Base-by-base conservation (phyloP, 2,329 filamentous ascomycete species). In the Nemania sp. region DNA sequence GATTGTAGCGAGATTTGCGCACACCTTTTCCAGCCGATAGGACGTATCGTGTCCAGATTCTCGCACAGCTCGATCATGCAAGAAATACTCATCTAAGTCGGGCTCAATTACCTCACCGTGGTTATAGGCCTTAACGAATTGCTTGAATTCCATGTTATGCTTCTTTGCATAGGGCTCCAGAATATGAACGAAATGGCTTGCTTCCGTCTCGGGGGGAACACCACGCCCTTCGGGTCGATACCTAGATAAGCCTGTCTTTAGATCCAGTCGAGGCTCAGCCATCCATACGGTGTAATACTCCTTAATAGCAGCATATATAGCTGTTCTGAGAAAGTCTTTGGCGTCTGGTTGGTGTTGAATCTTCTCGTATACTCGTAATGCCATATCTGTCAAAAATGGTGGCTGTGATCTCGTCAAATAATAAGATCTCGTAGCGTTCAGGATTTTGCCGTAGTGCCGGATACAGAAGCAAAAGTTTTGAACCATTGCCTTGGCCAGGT, bases 401-500 rank as follows among this genome's bases (percentile, higher is more conserved):
- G 96, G 96, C 80, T 99, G 96, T 1, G 96, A 98, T 66, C 96
- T 91, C 71, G 89, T 92, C 18, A 99, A 89, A 78, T 99, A 99
- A 84, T 99, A 99, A 1, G 94, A 94, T 41, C 96, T 89, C 65
- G 96, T 99, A 59, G 96, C 96, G 80, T 99, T 99, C 72, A 98
- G 88, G 68, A 99, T 97, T 84, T 98, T 99, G 76, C 94, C 95
- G 78, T 99, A 99, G 81, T 99, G 95, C 79, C 94, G 91, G 80
- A 99, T 98, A 82, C 93, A 97, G 84, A 99, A 99, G 80, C 93
- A 97, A 80, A 98, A 98, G 83, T 99, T 97, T 75, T 88, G 86
- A 59, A 98, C 94, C 93, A 99, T 98, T 57, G 91, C 88, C 83
- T 98, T 97, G 73, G 94, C 94, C 63, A 98, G 83, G 75, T 98